A percentile compares a stretch with the other conserved stretches of the same genome.
Evolutionary conservation across 139 green algal genomes (phyloP).

Genomic region (Micractinium sp.): DNA sequence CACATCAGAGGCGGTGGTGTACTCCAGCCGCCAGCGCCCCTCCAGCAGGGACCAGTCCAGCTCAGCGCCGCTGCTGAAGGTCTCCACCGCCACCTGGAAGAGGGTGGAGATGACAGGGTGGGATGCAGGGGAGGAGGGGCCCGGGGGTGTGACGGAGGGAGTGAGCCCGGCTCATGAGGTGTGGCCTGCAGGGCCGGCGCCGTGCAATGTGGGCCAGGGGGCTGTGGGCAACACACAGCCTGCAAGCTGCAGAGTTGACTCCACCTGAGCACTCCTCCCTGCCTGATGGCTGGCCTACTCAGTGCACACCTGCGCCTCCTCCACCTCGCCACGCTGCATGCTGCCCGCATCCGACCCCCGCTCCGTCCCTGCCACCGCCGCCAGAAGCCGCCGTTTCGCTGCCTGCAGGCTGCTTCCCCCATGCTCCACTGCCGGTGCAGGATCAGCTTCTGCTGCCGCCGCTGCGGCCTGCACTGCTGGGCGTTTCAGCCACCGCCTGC

Average conservation of each 20-base stretch:
- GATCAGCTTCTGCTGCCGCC: neutral
- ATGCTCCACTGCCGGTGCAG: neutral
- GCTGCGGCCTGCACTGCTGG: too few species aligned
- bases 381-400: constrained; percentile 40
- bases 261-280: neutral
- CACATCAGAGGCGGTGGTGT: constrained; percentile 64
- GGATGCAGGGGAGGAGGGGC: neutral
- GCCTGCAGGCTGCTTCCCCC: neutral
- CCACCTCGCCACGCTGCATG: constrained; percentile 44
- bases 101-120: too few species aligned
- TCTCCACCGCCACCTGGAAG: constrained; percentile 48
- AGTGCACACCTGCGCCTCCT: constrained; percentile 49
- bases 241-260: neutral
- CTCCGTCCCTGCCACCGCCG: constrained; percentile 40
- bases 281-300: neutral
- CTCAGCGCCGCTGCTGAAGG: neutral
- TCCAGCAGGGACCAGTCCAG: constrained; percentile 48
- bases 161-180: neutral
- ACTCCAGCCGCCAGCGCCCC: constrained; percentile 58
- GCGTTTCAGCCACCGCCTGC: too few species aligned
- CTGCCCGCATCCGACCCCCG: constrained; percentile 25
- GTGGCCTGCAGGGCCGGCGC: too few species aligned
- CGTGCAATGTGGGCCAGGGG: neutral
- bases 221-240: neutral
- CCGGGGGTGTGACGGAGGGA: neutral